phyloP scores from a whole-genome alignment of 2,329 filamentous ascomycete genomes.

The Sporothrix inflata region DNA sequence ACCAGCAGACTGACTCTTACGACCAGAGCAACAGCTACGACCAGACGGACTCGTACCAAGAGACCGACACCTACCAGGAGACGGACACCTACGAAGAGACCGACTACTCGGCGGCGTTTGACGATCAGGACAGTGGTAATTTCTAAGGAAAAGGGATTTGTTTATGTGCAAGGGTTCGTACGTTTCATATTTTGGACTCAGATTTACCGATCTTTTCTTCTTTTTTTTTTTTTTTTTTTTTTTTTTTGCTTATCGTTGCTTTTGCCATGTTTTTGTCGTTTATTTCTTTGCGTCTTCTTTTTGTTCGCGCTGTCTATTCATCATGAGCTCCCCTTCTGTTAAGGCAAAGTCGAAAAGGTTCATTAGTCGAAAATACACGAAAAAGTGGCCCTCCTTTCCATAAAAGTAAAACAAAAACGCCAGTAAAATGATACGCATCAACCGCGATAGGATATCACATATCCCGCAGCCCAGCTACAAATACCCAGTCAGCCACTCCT shows the following conservation, averaged over 20 bases:
- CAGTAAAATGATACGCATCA: neutral
- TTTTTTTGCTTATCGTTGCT: neutral
- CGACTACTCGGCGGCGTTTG: neutral
- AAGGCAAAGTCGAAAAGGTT: neutral
- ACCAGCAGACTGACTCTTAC: constrained; percentile 20
- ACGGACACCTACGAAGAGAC: constrained; percentile 22
- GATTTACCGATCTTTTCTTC: neutral
- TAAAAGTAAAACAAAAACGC: neutral
- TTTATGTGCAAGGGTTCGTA: neutral
- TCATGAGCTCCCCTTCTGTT: neutral
- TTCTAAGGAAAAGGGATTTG: neutral
- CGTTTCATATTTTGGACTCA: neutral
- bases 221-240: neutral
- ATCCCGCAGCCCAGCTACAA: neutral
- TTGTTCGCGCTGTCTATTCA: neutral
- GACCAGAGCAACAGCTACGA: neutral
- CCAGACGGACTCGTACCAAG: constrained; percentile 23
- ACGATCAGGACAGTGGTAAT: constrained; percentile 3
- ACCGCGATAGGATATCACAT: neutral
- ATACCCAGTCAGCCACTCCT: neutral
- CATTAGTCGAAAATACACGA: neutral
- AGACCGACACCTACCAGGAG: constrained; percentile 27
- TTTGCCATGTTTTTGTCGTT: constrained; percentile 1
- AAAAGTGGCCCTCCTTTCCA: neutral
- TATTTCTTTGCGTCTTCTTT: neutral